These are phyloP conservation scores for Citrullus colocynthis DNA, from an alignment of 306 rosid genomes.

Conservation along the genomic window DNA sequence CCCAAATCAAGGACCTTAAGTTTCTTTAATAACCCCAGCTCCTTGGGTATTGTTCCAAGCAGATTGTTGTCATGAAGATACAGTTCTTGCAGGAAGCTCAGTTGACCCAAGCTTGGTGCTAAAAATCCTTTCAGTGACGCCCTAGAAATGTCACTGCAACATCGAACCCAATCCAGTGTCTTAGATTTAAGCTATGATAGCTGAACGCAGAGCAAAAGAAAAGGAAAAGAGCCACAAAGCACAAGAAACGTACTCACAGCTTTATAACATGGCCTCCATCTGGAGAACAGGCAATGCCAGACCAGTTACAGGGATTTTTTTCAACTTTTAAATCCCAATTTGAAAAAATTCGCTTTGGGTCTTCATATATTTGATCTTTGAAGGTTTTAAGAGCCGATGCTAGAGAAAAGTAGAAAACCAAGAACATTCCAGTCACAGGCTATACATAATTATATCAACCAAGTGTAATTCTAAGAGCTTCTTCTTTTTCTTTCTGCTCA, in stretches of 20 bases:
- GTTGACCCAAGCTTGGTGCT: conserved; percentile 65
- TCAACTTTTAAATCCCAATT: conserved; percentile 57
- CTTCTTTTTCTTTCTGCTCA: neutral
- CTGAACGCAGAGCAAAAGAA: neutral
- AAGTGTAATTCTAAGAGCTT: neutral
- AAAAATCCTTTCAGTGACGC: conserved; percentile 63
- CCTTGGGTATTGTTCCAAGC: conserved; percentile 72
- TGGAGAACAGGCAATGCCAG: conserved; percentile 51
- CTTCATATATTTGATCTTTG: conserved; percentile 73
- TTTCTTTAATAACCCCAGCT: conserved; percentile 45
- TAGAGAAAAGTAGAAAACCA: conserved; percentile 16
- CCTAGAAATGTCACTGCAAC: conserved; percentile 68
- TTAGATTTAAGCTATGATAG: conserved; percentile 6
- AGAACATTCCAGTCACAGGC: neutral
- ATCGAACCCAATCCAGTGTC: conserved; percentile 9
- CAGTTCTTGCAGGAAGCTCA: conserved; percentile 69
- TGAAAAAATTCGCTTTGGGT: conserved; percentile 46
- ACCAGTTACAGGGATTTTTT: conserved; percentile 79
- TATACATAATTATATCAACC: neutral
- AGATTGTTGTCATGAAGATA: conserved; percentile 70
- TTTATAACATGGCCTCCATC: conserved; percentile 56
- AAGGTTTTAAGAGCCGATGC: conserved; percentile 56
- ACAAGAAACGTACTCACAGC: conserved; percentile 41
- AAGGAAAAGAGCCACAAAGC: neutral
- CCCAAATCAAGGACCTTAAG: conserved; percentile 84